These are phyloP conservation scores for Symbiotaphrina buchneri DNA, from an alignment of 495 filamentous ascomycete genomes.

Conservation along the genomic window DNA sequence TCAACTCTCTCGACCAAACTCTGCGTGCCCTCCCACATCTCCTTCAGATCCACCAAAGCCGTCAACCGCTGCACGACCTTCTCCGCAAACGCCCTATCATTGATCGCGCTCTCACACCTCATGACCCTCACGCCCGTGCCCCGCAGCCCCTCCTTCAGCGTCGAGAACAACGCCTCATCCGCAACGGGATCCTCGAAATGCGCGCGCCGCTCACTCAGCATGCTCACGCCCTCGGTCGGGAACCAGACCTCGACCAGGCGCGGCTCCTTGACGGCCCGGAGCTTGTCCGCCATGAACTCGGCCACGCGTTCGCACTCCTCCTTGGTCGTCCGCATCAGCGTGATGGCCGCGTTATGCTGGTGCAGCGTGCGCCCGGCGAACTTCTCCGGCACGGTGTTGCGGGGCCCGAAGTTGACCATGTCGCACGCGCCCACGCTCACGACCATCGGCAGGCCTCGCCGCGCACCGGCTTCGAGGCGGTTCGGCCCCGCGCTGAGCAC, in stretches of 20 bases:
- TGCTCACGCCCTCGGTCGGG: constrained; percentile 28
- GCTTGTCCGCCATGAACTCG: constrained; percentile 24
- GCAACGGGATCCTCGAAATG: constrained; percentile 20
- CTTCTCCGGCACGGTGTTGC: constrained; percentile 24
- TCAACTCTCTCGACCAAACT: too few relatives aligned
- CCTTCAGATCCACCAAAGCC: constrained; percentile 9
- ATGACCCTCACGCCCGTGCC: constrained; percentile 15
- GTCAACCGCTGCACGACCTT: constrained; percentile 5
- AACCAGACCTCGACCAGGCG: constrained; percentile 27
- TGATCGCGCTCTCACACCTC: constrained; percentile 17
- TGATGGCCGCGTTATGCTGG: constrained; percentile 42
- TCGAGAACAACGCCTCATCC: constrained; percentile 16
- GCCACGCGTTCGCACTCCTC: constrained; percentile 31
- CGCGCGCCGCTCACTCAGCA: constrained; percentile 15
- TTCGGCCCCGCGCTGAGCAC: constrained; percentile 29
- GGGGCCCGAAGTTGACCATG: constrained; percentile 45
- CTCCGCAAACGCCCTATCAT: constrained; percentile 20
- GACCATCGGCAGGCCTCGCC: constrained; percentile 32
- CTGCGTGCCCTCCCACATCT: too few relatives aligned
- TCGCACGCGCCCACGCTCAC: constrained; percentile 41
- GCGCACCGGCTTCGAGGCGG: constrained; percentile 28
- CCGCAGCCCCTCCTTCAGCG: constrained; percentile 10
- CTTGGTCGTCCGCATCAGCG: constrained; percentile 32
- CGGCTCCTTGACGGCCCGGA: constrained; percentile 15
- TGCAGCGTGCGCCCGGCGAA: constrained; percentile 23